Percentiles rank a stretch among this genome's conserved stretches.
phyloP scores from a whole-genome alignment of 1,284 basidiomycete species.

The Trichosporon sp. region DNA sequence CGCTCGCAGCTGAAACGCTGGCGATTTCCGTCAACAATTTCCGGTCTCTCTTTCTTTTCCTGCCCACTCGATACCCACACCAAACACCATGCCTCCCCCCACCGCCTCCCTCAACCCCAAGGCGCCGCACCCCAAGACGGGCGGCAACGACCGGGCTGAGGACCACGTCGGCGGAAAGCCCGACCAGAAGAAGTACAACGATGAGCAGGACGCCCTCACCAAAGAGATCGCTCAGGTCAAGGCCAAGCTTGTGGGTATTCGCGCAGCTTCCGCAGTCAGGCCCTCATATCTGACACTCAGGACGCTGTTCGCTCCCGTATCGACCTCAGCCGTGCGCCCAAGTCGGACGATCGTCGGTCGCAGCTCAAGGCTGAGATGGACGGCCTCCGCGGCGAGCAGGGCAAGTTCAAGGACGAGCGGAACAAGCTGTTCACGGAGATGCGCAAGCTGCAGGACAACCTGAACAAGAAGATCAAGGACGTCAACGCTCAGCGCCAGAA shows the following conservation, averaged over 20 bases:
- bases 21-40: slow-evolving; percentile 22
- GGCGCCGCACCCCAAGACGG: slow-evolving; percentile 35
- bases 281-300: slow-evolving; percentile 57
- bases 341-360: slow-evolving; percentile 64
- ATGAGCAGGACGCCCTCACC: slow-evolving; percentile 80
- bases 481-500: slow-evolving; percentile 81
- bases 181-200: slow-evolving; percentile 77
- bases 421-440: slow-evolving; percentile 80
- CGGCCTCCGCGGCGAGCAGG: slow-evolving; percentile 75
- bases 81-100: slow-evolving; percentile 51
- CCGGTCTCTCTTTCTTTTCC: not conserved
- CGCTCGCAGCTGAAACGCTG: slow-evolving; percentile 11
- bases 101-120: slow-evolving; percentile 51
- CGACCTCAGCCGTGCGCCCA: slow-evolving; percentile 63
- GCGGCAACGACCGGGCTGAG: slow-evolving; percentile 41
- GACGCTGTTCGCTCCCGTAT: slow-evolving; percentile 78
- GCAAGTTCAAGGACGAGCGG: slow-evolving; percentile 71
- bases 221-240: slow-evolving; percentile 80
- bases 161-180: slow-evolving; percentile 65
- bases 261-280: not conserved
- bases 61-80: slow-evolving; percentile 15
- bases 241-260: slow-evolving; percentile 69
- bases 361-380: slow-evolving; percentile 82
- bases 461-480: slow-evolving; percentile 89
- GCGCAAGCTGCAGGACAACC: slow-evolving; percentile 74